Evolutionary conservation across 1,284 basidiomycete genomes (phyloP).

Genomic region (Microbotryum scabiosae): DNA sequence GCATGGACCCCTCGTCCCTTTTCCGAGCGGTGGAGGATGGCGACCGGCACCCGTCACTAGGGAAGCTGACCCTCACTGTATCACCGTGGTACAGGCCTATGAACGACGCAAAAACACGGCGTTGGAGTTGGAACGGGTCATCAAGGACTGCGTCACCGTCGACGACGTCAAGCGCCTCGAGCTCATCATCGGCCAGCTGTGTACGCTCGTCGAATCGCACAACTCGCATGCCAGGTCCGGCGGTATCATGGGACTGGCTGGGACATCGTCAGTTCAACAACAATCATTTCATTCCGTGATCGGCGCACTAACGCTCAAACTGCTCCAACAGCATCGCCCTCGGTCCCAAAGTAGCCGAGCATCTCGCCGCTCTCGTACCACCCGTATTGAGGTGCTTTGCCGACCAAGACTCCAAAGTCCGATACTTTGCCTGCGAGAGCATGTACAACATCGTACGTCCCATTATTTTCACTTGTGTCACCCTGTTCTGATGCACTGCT

Average conservation of each 20-base stretch:
- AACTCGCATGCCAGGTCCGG: constrained; percentile 78
- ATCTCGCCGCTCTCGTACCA: constrained; percentile 85
- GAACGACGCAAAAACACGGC: constrained; percentile 94
- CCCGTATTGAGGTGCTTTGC: constrained; percentile 88
- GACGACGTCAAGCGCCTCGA: constrained; percentile 73
- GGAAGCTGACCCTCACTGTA: too few relatives aligned
- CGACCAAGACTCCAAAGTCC: constrained; percentile 87
- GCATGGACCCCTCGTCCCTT: too few relatives aligned
- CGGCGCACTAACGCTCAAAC: neutral
- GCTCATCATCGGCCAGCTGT: constrained; percentile 87
- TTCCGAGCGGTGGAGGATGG: too few relatives aligned
- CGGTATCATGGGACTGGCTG: constrained; percentile 91
- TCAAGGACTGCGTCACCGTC: constrained; percentile 60
- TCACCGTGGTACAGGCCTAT: constrained; percentile 43
- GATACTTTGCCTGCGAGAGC: constrained; percentile 95
- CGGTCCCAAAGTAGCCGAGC: constrained; percentile 82
- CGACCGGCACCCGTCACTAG: too few relatives aligned
- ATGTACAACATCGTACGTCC: constrained; percentile 74
- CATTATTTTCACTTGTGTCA: neutral
- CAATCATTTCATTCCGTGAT: accelerated
- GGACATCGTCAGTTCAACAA: constrained; percentile 53
- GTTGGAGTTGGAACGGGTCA: constrained; percentile 64
- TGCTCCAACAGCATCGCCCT: constrained; percentile 59
- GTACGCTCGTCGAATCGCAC: constrained; percentile 77
- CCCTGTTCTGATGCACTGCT: neutral